Base-by-base conservation (phyloP, 192 early-diverging fungal genomes). In the Linnemannia exigua region DNA sequence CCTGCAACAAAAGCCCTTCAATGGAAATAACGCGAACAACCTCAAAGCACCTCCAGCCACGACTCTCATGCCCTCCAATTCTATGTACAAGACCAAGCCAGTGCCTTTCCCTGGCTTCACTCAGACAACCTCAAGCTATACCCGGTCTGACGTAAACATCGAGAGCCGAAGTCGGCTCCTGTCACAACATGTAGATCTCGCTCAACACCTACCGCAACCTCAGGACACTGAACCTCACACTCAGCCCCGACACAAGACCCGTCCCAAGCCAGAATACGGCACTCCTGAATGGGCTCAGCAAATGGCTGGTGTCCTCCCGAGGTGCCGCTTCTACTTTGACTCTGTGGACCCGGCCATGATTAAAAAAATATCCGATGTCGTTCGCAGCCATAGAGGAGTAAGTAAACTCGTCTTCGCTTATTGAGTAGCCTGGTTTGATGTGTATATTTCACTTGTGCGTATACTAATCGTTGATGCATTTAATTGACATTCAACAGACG, bases 261-360 rank as follows among this genome's bases (percentile, higher is more conserved):
- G 25, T 8, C 38, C 19, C 38, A 75, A 15, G 3, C 25, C 46
- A 20, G 67, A 44, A 20, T 80, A 80, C 37, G 79, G 79, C 33
- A 41, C 79, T 16, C 35, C 44, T 35, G 72, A 68, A 52, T 80
- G 79, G 79, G 74, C 54, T 22, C 63, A 77, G 17, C 47, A 66
- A 22, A 25, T 77, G 16, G 37, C 54, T 3, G 35, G 71, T 52
- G n/a, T 77, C 20, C 33, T 84, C 20, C 76, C 82, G 9, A 74
- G 33, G 7, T 84, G 19, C 68, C 72, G 66, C 15, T 84, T 84
- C 33, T 84, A 72, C 67, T 84, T 79, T 70, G 76, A 84, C 63
- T 61, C 41, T 22, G 67, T 84, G 31, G 82, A 84, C 5, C 50
- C 63, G 5, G 5, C 19, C 35, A 74, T 44, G 31, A 36, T 41